Base-by-base conservation (phyloP, 2,329 filamentous ascomycete species). In the Davidsoniella eucalypti region DNA sequence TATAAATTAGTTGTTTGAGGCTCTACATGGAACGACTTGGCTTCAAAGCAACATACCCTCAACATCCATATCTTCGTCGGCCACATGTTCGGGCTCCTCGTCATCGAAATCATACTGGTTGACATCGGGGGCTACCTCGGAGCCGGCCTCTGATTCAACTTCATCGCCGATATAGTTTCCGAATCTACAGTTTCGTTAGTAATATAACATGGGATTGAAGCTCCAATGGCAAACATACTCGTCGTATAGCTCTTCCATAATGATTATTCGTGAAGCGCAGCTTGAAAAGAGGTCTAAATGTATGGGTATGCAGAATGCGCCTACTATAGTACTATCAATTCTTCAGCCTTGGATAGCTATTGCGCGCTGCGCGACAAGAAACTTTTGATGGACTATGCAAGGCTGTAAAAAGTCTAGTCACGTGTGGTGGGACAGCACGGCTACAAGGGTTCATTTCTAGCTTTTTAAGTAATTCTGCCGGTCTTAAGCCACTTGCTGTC, bases 91-190 rank as follows among this genome's bases (percentile, higher is more conserved):
- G 6, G 25, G 33, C 17, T 51, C 44, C 23, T 83, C 83, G 56
- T 90, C 82, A 59, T 86, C 82, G 65, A 94, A 94, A 60, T 82
- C 79, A 61, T 90, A 87, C 59, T 84, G 82, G 61, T 76, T 77
- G 53, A 79, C 78, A 64, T 84, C 81, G 58, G 80, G 77, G 63
- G 82, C 79, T 61, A 78, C 77, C 62, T 87, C 79, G 59, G 86
- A 90, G 61, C 88, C 90, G 61, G 84, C 82, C 61, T 94, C 88
- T 52, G 86, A 92, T 64, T 80, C 75, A 58, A 69, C 82, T 60
- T 86, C 86, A 67, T 95, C 92, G 62, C 92, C 92, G 63, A 96
- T 94, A 68, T 92, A 96, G 70, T 96, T 96, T 61, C 90, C 90
- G 69, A 96, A 96, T 72, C 87, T 93, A 45, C 10, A 18, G 18